Conservation (phyloP, 345 rosid species). For the Aquilaria malaccensis region DNA sequence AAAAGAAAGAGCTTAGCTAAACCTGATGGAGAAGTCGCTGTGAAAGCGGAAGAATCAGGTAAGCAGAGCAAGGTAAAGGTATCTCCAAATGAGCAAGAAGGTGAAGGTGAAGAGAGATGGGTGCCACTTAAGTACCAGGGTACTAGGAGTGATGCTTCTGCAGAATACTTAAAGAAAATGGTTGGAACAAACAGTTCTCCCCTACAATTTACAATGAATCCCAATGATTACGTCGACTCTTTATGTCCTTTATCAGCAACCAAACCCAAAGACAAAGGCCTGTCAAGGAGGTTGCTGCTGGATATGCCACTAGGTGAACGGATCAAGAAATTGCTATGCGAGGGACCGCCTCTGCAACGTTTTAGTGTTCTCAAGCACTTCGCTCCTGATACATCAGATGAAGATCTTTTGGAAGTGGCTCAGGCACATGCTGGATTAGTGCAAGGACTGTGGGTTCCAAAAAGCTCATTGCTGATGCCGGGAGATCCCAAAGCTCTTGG, state of each 20-base stretch:
- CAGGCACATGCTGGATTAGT: conserved; percentile 52
- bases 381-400: conserved; percentile 41
- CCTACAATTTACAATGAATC: conserved; percentile 62
- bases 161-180: conserved; percentile 54
- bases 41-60: conserved; percentile 27
- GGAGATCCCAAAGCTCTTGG: conserved; percentile 7
- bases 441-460: conserved; percentile 87
- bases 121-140: conserved; percentile 69
- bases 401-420: conserved; percentile 48
- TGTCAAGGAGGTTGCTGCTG: conserved; percentile 50
- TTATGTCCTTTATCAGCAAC: conserved; percentile 53
- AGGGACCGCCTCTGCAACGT: conserved; percentile 56
- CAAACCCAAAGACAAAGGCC: conserved; percentile 28
- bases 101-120: conserved; percentile 64
- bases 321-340: conserved; percentile 51
- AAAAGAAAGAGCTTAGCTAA: conserved; percentile 34
- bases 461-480: conserved; percentile 29
- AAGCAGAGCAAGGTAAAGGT: conserved; percentile 44
- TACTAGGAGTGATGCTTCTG: conserved; percentile 55
- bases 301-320: conserved; percentile 64
- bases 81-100: conserved; percentile 34
- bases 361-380: conserved; percentile 58
- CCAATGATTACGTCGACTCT: conserved; percentile 60
- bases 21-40: conserved; percentile 23
- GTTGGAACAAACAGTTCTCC: conserved; percentile 38